A percentile compares a stretch with the other conserved stretches of the same genome.
Evolutionary conservation across 176 grass and related monocot species (phyloP).

Genomic region (Aegilops tauschii): DNA sequence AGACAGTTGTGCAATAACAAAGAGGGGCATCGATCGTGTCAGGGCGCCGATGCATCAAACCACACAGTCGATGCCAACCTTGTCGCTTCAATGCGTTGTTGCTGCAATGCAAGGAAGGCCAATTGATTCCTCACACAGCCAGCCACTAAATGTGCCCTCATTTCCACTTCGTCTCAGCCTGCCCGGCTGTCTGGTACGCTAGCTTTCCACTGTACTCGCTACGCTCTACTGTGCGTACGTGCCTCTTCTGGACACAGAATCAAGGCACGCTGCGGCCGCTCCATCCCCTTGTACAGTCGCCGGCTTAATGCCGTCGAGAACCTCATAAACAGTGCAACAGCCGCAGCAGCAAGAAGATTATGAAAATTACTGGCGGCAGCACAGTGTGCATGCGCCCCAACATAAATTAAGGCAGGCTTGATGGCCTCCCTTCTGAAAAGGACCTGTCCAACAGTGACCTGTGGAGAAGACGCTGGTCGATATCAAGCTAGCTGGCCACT

Average conservation of each 20-base stretch:
- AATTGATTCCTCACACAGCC: conserved; percentile 23
- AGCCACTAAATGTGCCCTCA: conserved; percentile 18
- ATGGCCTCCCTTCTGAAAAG: conserved; percentile 12
- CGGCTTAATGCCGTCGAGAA: neutral
- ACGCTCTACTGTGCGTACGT: neutral
- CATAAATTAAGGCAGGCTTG: neutral
- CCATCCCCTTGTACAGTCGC: neutral
- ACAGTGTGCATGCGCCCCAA: neutral
- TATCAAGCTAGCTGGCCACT: neutral
- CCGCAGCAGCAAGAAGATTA: neutral
- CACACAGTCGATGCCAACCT: conserved; percentile 56
- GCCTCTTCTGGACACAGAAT: neutral
- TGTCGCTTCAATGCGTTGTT: conserved; percentile 65
- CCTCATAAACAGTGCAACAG: neutral
- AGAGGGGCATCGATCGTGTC: conserved; percentile 26
- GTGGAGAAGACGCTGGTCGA: neutral
- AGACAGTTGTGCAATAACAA: conserved; percentile 70
- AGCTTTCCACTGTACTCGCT: neutral
- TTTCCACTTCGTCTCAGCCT: neutral
- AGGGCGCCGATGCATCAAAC: conserved; percentile 30
- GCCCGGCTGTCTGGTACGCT: neutral
- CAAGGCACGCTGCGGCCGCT: neutral
- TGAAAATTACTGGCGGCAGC: neutral
- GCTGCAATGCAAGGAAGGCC: neutral
- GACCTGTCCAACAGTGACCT: neutral